phyloP scores from a whole-genome alignment of 1,139 yeast genomes.

The Kodamaea derodonti region DNA sequence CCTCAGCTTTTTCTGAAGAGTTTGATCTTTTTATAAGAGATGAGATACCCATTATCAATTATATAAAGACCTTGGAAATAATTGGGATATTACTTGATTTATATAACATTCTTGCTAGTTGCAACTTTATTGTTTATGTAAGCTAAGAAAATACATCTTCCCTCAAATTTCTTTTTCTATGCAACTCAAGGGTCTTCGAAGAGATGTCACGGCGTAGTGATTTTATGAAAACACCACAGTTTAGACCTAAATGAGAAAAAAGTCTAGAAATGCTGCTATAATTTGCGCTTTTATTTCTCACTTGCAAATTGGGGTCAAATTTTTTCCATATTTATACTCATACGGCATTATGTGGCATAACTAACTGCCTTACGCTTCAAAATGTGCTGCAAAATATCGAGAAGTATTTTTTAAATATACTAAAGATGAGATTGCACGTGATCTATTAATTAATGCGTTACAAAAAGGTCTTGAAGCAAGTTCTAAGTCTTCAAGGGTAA shows the following conservation, averaged over 20 bases:
- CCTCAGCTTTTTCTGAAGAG: slow-evolving; percentile 11
- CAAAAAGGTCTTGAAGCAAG: too few species aligned
- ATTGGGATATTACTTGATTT: background rate
- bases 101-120: background rate
- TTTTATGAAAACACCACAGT: background rate
- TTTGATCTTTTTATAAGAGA: slow-evolving; percentile 10
- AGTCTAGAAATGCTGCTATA: background rate
- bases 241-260: too few species aligned
- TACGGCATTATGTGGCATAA: background rate
- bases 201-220: background rate
- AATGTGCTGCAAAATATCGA: background rate
- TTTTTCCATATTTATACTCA: too few species aligned
- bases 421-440: background rate
- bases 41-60: slow-evolving; percentile 12
- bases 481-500: too few species aligned
- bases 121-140: too few species aligned
- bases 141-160: too few species aligned
- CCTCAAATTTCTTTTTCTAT: too few species aligned
- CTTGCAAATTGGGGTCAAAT: too few species aligned
- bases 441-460: background rate
- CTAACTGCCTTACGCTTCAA: background rate
- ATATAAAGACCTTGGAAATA: background rate
- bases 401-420: background rate
- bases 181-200: background rate
- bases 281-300: too few species aligned